These are phyloP conservation scores for Thielaviopsis musarum DNA, from an alignment of 2,329 filamentous ascomycete species.

Conservation along the genomic window DNA sequence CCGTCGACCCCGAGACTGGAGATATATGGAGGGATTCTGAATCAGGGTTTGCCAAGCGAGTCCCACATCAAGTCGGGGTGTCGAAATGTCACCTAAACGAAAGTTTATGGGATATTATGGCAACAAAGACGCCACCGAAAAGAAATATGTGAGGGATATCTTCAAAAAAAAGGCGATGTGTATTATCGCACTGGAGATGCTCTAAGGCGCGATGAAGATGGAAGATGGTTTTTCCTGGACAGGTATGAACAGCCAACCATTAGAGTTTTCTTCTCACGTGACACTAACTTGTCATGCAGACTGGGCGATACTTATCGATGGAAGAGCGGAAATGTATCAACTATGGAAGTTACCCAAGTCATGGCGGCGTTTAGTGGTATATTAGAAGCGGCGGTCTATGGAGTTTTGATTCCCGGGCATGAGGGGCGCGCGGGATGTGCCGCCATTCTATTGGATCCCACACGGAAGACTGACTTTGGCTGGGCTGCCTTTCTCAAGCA, in stretches of 20 bases:
- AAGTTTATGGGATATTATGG: slow-evolving; percentile 55
- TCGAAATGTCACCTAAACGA: slow-evolving; percentile 38
- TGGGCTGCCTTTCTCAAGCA: slow-evolving; percentile 40
- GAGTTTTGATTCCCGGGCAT: slow-evolving; percentile 45
- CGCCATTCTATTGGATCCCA: slow-evolving; percentile 38
- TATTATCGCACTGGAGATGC: slow-evolving; percentile 56
- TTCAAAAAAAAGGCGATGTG: slow-evolving; percentile 46
- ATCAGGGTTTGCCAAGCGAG: slow-evolving; percentile 49
- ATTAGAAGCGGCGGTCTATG: slow-evolving; percentile 53
- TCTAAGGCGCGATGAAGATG: slow-evolving; percentile 41
- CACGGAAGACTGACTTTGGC: slow-evolving; percentile 32
- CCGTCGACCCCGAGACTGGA: slow-evolving; percentile 50
- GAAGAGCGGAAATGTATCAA: slow-evolving; percentile 55
- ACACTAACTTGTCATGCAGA: slow-evolving; percentile 16
- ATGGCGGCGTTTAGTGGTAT: slow-evolving; percentile 42
- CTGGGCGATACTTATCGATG: slow-evolving; percentile 60
- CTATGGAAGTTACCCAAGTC: slow-evolving; percentile 48
- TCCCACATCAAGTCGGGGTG: slow-evolving; percentile 47
- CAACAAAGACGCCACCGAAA: slow-evolving; percentile 47
- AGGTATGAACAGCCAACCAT: slow-evolving; percentile 9
- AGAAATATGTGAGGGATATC: slow-evolving; percentile 48
- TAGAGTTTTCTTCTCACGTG: neutral
- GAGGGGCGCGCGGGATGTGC: slow-evolving; percentile 53
- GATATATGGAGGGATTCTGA: slow-evolving; percentile 47
- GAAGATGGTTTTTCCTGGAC: slow-evolving; percentile 54